Evolutionary conservation across 306 rosid genomes (phyloP).

Genomic region (Malus sylvestris): DNA sequence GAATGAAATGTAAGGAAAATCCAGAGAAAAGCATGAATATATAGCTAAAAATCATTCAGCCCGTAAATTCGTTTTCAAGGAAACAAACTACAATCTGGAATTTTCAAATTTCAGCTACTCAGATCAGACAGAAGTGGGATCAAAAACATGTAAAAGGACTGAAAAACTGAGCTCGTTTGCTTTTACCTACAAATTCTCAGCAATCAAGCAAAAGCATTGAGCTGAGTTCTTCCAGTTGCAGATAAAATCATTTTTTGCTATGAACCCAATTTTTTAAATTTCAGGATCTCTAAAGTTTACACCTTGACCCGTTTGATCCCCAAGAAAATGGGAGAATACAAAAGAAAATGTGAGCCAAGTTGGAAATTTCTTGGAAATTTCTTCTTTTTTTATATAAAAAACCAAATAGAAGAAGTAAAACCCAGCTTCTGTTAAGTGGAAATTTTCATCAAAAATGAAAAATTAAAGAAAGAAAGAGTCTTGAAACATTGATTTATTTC

Average conservation of each 20-base stretch:
- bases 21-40: neutral
- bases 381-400: neutral
- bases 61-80: neutral
- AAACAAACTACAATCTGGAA: neutral
- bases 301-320: neutral
- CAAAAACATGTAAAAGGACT: neutral
- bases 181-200: neutral
- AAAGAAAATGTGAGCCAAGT: neutral
- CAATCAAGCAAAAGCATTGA: neutral
- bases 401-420: neutral
- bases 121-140: neutral
- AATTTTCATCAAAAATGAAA: neutral
- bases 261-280: neutral
- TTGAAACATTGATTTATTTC: neutral
- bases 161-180: neutral
- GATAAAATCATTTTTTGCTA: neutral
- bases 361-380: neutral
- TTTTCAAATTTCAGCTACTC: neutral
- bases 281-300: slow-evolving; percentile 1
- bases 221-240: neutral
- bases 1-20: neutral
- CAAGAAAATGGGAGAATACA: neutral
- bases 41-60: neutral
- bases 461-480: neutral
- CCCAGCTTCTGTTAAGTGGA: neutral